These are phyloP conservation scores for Skeletonema menzelii DNA, from an alignment of 108 stramenopile species.

Conservation along the genomic window DNA sequence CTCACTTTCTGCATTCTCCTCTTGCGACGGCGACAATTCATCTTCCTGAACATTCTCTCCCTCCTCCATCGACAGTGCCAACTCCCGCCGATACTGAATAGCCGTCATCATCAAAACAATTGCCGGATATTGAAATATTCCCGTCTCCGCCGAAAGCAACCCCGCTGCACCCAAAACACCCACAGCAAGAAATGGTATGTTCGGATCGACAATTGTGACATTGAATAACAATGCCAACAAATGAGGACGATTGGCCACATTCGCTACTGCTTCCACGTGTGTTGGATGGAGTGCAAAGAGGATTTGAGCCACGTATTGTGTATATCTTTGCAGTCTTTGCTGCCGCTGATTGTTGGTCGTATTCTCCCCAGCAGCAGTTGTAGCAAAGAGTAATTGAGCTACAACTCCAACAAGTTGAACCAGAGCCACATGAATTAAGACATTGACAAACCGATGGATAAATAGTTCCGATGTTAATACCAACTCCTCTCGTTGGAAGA, in stretches of 20 bases:
- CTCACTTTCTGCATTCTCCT: not conserved
- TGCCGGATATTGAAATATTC: slow-evolving; percentile 70
- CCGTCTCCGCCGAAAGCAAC: slow-evolving; percentile 71
- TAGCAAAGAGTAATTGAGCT: slow-evolving; percentile 35
- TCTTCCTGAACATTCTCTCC: not conserved
- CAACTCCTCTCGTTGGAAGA: slow-evolving; percentile 2
- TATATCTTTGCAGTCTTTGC: not conserved
- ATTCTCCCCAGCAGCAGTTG: not conserved
- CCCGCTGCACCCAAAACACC: slow-evolving; percentile 37
- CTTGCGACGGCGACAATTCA: not conserved
- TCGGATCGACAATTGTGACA: slow-evolving; percentile 40
- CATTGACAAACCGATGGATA: slow-evolving; percentile 72
- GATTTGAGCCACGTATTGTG: slow-evolving; percentile 48
- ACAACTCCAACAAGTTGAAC: slow-evolving; percentile 61
- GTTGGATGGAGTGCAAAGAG: slow-evolving; percentile 75
- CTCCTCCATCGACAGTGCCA: not conserved
- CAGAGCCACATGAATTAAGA: slow-evolving; percentile 61
- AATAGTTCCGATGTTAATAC: slow-evolving; percentile 45
- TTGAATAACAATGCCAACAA: slow-evolving; percentile 64
- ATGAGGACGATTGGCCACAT: slow-evolving; percentile 87
- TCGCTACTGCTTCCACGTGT: slow-evolving; percentile 83
- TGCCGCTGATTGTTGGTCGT: slow-evolving; percentile 1
- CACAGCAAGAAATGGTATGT: slow-evolving; percentile 24
- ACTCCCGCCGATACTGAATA: slow-evolving; percentile 30
- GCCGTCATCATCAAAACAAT: slow-evolving; percentile 63